Conservation (phyloP, 179 eudicot species). For the Spinacia oleracea region DNA sequence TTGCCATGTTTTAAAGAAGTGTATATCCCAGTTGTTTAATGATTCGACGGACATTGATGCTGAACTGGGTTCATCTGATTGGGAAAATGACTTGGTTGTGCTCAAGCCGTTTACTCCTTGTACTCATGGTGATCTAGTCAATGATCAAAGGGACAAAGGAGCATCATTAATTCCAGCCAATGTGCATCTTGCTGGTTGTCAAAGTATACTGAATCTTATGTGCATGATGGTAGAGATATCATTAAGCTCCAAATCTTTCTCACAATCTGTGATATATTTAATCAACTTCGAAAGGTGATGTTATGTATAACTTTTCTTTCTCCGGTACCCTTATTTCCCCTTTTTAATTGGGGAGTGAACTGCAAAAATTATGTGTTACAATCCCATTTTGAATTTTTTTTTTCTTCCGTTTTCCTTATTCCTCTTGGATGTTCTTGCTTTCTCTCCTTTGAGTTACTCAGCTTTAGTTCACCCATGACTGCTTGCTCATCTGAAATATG, state of each 20-base stretch:
- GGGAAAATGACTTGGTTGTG: constrained; percentile 48
- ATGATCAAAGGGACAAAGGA: constrained; percentile 26
- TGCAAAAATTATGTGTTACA: not conserved
- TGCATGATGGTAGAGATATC: constrained; percentile 59
- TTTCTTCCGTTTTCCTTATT: not conserved
- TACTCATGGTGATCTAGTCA: constrained; percentile 23
- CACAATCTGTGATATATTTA: constrained; percentile 45
- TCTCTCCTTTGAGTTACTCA: not conserved
- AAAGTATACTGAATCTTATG: constrained; percentile 54
- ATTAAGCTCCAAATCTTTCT: constrained; percentile 48
- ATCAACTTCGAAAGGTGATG: constrained; percentile 81
- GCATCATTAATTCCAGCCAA: constrained; percentile 28
- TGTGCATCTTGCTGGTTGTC: constrained; percentile 45
- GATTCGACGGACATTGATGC: constrained; percentile 31
- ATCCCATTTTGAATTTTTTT: not conserved
- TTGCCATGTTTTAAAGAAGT: constrained; percentile 56
- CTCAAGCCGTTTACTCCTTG: constrained; percentile 29
- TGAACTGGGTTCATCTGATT: constrained; percentile 53
- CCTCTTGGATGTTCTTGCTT: constrained; percentile 4
- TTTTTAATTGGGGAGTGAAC: not conserved
- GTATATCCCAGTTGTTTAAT: constrained; percentile 39
- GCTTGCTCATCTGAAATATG: constrained; percentile 11
- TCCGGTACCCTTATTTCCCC: not conserved
- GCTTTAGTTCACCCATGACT: constrained; percentile 7
- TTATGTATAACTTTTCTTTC: not conserved